Conservation (phyloP, 352 stramenopile genomes). For the Globisporangium splendens region DNA sequence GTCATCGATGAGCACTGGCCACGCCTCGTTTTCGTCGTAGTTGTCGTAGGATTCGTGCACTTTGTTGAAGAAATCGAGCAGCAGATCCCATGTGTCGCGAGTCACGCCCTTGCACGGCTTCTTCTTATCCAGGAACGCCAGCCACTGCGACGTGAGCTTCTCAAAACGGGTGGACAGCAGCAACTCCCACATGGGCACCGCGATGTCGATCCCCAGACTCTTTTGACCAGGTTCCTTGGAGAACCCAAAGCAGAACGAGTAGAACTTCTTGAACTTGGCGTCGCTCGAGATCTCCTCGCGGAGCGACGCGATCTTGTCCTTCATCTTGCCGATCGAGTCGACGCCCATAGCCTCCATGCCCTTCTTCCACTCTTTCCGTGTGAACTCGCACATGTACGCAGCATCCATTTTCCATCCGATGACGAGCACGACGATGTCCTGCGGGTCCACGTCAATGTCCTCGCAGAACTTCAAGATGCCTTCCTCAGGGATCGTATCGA, state of each 20-base stretch:
- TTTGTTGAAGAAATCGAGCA: constrained; percentile 85
- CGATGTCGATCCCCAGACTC: constrained; percentile 83
- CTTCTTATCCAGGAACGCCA: constrained; percentile 72
- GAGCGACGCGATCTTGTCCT: constrained; percentile 50
- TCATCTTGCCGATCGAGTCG: constrained; percentile 63
- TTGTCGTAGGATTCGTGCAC: constrained; percentile 73
- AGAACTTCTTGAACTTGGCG: constrained; percentile 75
- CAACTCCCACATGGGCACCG: constrained; percentile 85
- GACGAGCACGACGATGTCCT: constrained; percentile 76
- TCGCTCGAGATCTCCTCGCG: constrained; percentile 54
- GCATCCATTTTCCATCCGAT: constrained; percentile 88
- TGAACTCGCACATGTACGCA: constrained; percentile 83
- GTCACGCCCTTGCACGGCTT: constrained; percentile 81
- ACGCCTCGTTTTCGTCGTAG: constrained; percentile 89
- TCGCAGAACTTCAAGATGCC: constrained; percentile 80
- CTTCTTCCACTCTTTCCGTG: constrained; percentile 74
- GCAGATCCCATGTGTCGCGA: constrained; percentile 83
- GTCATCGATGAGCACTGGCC: constrained; percentile 88
- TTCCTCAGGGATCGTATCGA: constrained; percentile 69
- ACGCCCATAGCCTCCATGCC: constrained; percentile 78
- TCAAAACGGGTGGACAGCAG: constrained; percentile 61
- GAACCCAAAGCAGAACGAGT: constrained; percentile 86
- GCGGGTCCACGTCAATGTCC: constrained; percentile 71
- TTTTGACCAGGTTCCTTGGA: constrained; percentile 88
- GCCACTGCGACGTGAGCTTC: constrained; percentile 66